Evolutionary conservation across 352 stramenopile genomes (phyloP).

Genomic region (Aphanomyces stellatus): DNA sequence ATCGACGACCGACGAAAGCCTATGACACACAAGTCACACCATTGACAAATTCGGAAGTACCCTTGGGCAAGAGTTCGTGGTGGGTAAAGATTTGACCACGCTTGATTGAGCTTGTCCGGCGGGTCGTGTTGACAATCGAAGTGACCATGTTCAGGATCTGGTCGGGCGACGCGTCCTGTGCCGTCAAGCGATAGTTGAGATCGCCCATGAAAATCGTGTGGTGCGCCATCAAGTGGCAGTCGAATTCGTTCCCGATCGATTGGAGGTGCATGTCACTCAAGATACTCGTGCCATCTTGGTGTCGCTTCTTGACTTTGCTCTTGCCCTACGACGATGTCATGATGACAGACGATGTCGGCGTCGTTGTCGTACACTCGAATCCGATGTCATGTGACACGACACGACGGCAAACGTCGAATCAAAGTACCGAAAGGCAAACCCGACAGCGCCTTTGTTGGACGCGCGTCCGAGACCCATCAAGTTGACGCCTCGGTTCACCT

Average conservation of each 20-base stretch:
- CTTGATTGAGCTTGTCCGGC: neutral
- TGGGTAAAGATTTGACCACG: neutral
- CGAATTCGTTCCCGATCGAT: constrained; percentile 78
- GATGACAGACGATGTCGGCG: constrained; percentile 58
- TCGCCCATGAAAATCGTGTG: constrained; percentile 86
- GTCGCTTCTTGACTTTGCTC: constrained; percentile 66
- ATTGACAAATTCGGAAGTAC: too few species aligned
- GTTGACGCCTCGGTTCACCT: constrained; percentile 71
- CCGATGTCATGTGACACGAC: constrained; percentile 80
- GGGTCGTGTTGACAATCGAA: neutral
- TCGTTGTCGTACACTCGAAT: constrained; percentile 46
- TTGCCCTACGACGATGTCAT: constrained; percentile 9
- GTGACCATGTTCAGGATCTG: constrained; percentile 14
- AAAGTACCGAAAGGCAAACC: constrained; percentile 79
- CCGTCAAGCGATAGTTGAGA: constrained; percentile 83
- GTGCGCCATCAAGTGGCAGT: constrained; percentile 69
- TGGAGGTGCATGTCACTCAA: constrained; percentile 73
- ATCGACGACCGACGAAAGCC: too few species aligned
- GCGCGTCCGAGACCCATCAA: constrained; percentile 66
- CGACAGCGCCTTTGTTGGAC: constrained; percentile 86
- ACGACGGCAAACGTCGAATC: constrained; percentile 84
- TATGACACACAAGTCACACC: too few species aligned
- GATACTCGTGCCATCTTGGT: constrained; percentile 76
- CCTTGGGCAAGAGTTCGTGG: neutral
- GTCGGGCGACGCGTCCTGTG: constrained; percentile 8